Base-by-base conservation (phyloP, 129 eudicot genomes). In the Tagetes patula region DNA sequence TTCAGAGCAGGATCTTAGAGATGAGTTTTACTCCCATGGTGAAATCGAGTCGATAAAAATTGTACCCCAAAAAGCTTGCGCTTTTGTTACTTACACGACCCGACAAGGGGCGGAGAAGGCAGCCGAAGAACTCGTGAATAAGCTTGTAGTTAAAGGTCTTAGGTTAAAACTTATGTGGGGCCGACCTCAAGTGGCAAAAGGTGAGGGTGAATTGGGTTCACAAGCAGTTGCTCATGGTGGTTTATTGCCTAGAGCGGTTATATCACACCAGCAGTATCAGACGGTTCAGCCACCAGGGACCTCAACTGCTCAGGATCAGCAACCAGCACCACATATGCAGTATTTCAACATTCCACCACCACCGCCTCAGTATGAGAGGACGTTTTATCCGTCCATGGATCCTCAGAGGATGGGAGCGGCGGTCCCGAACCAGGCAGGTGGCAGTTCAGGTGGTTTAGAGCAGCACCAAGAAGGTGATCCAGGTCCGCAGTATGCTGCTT, bases 351-450 rank as follows among this genome's bases (percentile, higher is more conserved):
- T 89, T 8, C 96, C 96, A 2, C 94, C 87, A 0, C 83, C 85
- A 68, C 96, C 84, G 12, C 74, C 85, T 60, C 96, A 85, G 62
- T 93, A 86, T 43, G 97, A 85, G 7, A 81, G 92, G 79, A 72
- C 96, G 8, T 83, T 74, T 63, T 89, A 89, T 78, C 96, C 96
- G 6, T 89, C 96, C 0, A 89, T 89, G 96, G 96, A 89, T 60
- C 92, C 96, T 10, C 90, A 85, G 65, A 80, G 96, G 55, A 89
- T 89, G 96, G 96, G 96, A 14, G 90, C 95, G 3, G 43, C 30
- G 36, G 65, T 75, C 53, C 79, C 72, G 3, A 73, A 91, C n/a
- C 93, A 83, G 64, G 96, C 85, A 12, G 88, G 96, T 10, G 76
- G 80, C 7, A n/a, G 69, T 56, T 40, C 54, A 0, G 76, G 80